Evolutionary conservation across 345 rosid genomes (phyloP), one percentile per base, ranked within the genome.

Genomic region (Gossypium longicalyx): DNA sequence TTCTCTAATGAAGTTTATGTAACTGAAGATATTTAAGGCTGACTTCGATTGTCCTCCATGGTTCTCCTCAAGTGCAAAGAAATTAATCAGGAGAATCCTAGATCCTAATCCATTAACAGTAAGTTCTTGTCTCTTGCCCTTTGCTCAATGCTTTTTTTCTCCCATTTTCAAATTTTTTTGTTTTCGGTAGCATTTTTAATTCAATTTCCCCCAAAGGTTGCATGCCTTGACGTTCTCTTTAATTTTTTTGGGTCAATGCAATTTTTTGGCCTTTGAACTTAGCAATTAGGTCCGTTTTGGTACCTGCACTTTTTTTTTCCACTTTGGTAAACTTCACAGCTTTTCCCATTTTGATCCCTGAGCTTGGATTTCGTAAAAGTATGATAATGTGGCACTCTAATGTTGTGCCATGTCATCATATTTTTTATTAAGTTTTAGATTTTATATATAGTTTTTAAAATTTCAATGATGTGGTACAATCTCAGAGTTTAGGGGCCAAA

Each of bases 61-160:
- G 99, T 96, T 96, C 82, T 96, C 99, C 25, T 77, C 99, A 54
- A 93, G 97, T 83, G 97, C 93, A 15, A 96, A 93, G 87, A 96
- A 93, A 83, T 77, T 96, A 74, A 96, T 93, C 57, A 87, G 87
- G 80, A 93, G 88, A 81, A 96, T 96, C 80, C 81, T 96, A 76
- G 98, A 96, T 80, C 99, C 97, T 71, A 91, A 84, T 87, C 97
- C 99, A 43, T 77, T 76, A 19, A 96, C 91, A 22, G 99, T 96
- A 89, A 72, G 82, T 53, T 57, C 59, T 58, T 76, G 6, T 45
- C 16, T 71, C 43, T 44, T 41, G 9, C 43, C 23, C 41, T 51
- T 27, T 51, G 22, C 45, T 2, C 22, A 34, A n/a, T 69, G 54
- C 49, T 45, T 74, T 58, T 67, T 45, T 61, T 12, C 54, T 49